A percentile compares a stretch with the other conserved stretches of the same genome.
These are phyloP conservation scores for Biscogniauxia sp. DNA, from an alignment of 2,329 filamentous ascomycete species.

Conservation along the genomic window DNA sequence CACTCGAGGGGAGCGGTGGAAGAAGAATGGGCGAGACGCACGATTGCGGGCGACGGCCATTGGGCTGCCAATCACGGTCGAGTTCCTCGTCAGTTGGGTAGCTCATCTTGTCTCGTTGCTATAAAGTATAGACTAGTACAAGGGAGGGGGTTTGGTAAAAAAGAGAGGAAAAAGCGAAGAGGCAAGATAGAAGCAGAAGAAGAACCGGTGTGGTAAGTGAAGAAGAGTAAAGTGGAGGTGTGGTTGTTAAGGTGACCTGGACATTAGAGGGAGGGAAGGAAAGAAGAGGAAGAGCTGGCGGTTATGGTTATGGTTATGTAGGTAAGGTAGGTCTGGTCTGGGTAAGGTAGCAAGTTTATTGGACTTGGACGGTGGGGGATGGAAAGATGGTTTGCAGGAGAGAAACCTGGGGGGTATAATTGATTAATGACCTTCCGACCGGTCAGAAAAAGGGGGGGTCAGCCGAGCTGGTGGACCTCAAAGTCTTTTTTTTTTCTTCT, in stretches of 20 bases:
- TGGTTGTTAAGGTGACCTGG: conserved; percentile 16
- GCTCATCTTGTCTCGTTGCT: conserved; percentile 26
- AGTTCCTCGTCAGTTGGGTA: conserved; percentile 63
- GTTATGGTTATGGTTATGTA: conserved; percentile 16
- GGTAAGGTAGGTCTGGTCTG: conserved; percentile 2
- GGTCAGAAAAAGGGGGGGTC: conserved; percentile 22
- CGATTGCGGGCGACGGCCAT: conserved; percentile 76
- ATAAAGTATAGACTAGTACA: conserved; percentile 7
- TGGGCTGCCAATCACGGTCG: conserved; percentile 79
- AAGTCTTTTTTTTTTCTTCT: background rate
- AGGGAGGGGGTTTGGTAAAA: background rate
- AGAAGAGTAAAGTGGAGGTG: conserved; percentile 7
- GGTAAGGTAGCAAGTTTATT: conserved; percentile 4
- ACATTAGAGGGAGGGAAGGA: background rate
- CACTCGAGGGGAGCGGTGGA: background rate
- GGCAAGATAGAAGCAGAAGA: conserved; percentile 3
- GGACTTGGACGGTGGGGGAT: conserved; percentile 19
- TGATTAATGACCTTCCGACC: conserved; percentile 13
- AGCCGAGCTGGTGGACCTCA: conserved; percentile 20
- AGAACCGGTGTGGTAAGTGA: conserved; percentile 1
- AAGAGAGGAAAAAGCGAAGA: background rate
- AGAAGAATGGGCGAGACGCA: conserved; percentile 48
- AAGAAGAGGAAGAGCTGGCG: conserved; percentile 5
- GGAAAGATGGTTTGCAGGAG: conserved; percentile 18
- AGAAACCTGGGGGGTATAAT: conserved; percentile 9